Evolutionary conservation across 2,329 filamentous ascomycete genomes (phyloP).

Genomic region (Claviceps sp.): DNA sequence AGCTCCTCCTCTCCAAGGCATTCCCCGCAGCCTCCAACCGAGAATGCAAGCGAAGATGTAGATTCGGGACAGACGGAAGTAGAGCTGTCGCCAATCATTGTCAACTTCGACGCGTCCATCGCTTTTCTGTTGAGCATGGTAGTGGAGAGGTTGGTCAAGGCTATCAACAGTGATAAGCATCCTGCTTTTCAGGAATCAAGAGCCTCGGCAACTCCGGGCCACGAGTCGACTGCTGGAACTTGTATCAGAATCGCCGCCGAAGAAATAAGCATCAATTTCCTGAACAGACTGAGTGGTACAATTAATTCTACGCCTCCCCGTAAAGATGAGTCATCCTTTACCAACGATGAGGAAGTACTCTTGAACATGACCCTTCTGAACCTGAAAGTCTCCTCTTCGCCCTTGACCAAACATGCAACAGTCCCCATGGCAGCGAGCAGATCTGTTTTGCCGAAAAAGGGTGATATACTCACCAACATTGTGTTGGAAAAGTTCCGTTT

Average conservation of each 20-base stretch:
- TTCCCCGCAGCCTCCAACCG: neutral
- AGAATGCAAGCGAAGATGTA: neutral
- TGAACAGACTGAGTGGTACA: constrained; percentile 40
- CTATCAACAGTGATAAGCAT: constrained; percentile 21
- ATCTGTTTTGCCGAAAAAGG: constrained; percentile 7
- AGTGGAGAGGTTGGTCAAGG: constrained; percentile 33
- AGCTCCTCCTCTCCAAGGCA: neutral
- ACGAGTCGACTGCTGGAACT: constrained; percentile 12
- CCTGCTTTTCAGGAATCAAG: constrained; percentile 3
- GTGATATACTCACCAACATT: constrained; percentile 22
- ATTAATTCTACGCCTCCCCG: constrained; percentile 35
- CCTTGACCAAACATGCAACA: neutral
- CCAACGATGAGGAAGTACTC: constrained; percentile 35
- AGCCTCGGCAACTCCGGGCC: constrained; percentile 7
- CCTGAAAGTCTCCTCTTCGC: constrained; percentile 18
- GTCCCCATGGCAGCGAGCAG: constrained; percentile 2
- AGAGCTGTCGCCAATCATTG: constrained; percentile 34
- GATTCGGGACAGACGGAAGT: constrained; percentile 27
- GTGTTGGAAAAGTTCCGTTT: constrained; percentile 45
- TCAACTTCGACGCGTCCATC: constrained; percentile 43
- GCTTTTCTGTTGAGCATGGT: constrained; percentile 41
- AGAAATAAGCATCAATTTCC: constrained; percentile 39
- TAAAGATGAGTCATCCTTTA: constrained; percentile 25
- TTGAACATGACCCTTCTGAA: constrained; percentile 36
- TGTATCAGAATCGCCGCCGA: constrained; percentile 32